A percentile compares a stretch with the other conserved stretches of the same genome.
These are phyloP conservation scores for Pulveroboletus sp. DNA, from an alignment of 768 basidiomycete genomes.

Conservation along the genomic window DNA sequence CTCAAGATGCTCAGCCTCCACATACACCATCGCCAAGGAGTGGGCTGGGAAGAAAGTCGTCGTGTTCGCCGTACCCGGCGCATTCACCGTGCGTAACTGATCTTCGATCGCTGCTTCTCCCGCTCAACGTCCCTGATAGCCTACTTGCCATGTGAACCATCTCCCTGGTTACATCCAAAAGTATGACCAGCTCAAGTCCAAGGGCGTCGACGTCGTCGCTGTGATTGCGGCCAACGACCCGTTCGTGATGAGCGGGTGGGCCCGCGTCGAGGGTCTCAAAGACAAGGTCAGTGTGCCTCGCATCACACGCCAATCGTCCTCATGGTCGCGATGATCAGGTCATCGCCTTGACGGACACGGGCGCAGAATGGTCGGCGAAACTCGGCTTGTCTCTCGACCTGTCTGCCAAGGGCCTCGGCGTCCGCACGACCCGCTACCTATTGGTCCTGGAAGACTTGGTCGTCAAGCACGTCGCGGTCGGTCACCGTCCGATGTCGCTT, in stretches of 20 bases:
- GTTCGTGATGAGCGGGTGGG: slow-evolving; percentile 62
- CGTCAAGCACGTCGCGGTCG: slow-evolving; percentile 60
- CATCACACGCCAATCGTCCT: slow-evolving; percentile 9
- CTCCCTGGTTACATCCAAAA: slow-evolving; percentile 44
- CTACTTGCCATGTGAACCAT: slow-evolving; percentile 42
- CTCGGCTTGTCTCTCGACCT: slow-evolving; percentile 57
- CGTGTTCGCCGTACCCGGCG: slow-evolving; percentile 73
- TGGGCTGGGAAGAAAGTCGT: slow-evolving; percentile 86
- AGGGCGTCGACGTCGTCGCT: slow-evolving; percentile 50
- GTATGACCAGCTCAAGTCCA: slow-evolving; percentile 46
- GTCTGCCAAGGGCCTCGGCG: slow-evolving; percentile 45
- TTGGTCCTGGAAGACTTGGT: slow-evolving; percentile 66
- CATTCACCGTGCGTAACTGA: slow-evolving; percentile 59
- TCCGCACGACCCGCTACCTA: slow-evolving; percentile 59
- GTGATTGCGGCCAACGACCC: slow-evolving; percentile 58
- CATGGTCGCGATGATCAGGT: slow-evolving; percentile 42
- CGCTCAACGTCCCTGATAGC: slow-evolving; percentile 18
- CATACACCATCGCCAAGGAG: slow-evolving; percentile 48
- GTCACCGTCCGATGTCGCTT: slow-evolving; percentile 18
- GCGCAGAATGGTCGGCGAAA: slow-evolving; percentile 51
- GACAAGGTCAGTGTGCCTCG: slow-evolving; percentile 55
- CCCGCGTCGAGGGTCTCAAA: slow-evolving; percentile 50
- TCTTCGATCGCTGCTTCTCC: not conserved
- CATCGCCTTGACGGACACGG: slow-evolving; percentile 51
- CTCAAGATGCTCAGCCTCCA: slow-evolving; percentile 38